Evolutionary conservation across 768 basidiomycete genomes (phyloP), one percentile per base, ranked within the genome.

Genomic region (Amanita exitialis): DNA sequence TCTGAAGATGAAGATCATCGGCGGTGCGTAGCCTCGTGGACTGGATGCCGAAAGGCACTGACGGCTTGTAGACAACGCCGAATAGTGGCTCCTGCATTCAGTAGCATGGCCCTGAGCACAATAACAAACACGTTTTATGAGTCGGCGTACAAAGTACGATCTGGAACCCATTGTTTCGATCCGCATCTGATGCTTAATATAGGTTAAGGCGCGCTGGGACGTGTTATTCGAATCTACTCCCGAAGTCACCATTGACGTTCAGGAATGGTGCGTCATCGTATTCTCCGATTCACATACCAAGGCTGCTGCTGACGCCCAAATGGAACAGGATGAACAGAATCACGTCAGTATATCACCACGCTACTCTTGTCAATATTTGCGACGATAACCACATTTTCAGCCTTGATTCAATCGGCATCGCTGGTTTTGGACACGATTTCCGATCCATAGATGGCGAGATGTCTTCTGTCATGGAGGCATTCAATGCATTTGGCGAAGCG

Each of bases 401-500:
- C 4, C 58, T 79, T 5, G 78, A 80, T 52, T 67, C 59, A 15
- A 67, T 79, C 32, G 76, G 78, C 7, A 65, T 73, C 21, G 72
- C 74, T 2, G 71, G 71, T 0, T 79, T 79, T 54, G 69, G 70
- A n/a, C 69, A 78, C 23, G 67, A 79, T 57, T 82, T 83, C 54
- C 69, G 71, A 8, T 62, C 74, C 0, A 65, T 82, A 3, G 69
- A 75, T 13, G 79, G 79, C 6, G 68, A 73, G 49, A 60, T 58
- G 15, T 65, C 74, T 3, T 53, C 65, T 2, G 67, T 79, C n/a
- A 64, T 68, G 1, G 65, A 70, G 4, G 64, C 53, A 53, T 79
- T 79, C 52, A 66, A 66, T 13, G 55, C 43, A 9, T 36, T 52
- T 35, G 20, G 49, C 15, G 9, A 47, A 53, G 3, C 59, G 58